phyloP scores from a whole-genome alignment of 2,329 filamentous ascomycete genomes.

The Alternaria longipes region DNA sequence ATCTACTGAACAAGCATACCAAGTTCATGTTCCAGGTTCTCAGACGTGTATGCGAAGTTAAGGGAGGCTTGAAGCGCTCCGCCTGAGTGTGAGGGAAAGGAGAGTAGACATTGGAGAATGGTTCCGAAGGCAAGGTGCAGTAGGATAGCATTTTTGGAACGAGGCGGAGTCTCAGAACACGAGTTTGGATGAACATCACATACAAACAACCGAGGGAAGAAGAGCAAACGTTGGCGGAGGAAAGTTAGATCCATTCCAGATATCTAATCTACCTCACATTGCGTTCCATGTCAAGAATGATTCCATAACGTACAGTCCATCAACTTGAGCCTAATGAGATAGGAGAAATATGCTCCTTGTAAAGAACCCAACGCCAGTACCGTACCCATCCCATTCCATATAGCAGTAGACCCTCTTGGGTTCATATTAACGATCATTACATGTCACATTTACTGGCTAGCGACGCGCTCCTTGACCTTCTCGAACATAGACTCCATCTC shows the following conservation, averaged over 20 bases:
- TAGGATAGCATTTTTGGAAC: no score
- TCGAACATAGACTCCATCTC: conserved; percentile 65
- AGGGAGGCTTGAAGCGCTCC: neutral
- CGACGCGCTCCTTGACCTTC: conserved; percentile 55
- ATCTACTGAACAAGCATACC: neutral
- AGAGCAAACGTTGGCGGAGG: neutral
- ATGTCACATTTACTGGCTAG: conserved; percentile 40
- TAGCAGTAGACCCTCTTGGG: conserved; percentile 13
- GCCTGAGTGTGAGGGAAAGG: neutral
- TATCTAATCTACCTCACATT: conserved; percentile 20
- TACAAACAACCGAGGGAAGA: no score
- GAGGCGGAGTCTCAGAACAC: no score
- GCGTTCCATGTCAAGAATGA: conserved; percentile 9
- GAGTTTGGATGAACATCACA: no score
- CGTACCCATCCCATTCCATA: conserved; percentile 14
- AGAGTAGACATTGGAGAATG: no score
- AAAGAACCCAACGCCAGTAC: conserved; percentile 14
- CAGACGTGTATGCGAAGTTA: neutral
- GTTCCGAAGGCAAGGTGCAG: no score
- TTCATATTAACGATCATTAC: conserved; percentile 3
- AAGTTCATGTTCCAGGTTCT: neutral
- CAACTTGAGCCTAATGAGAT: conserved; percentile 24
- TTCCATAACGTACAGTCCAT: conserved; percentile 18
- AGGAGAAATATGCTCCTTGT: conserved; percentile 19
- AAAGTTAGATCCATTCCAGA: conserved; percentile 19